Conservation (phyloP, 2,329 filamentous ascomycete genomes). For the Lasiodiplodia sp. region DNA sequence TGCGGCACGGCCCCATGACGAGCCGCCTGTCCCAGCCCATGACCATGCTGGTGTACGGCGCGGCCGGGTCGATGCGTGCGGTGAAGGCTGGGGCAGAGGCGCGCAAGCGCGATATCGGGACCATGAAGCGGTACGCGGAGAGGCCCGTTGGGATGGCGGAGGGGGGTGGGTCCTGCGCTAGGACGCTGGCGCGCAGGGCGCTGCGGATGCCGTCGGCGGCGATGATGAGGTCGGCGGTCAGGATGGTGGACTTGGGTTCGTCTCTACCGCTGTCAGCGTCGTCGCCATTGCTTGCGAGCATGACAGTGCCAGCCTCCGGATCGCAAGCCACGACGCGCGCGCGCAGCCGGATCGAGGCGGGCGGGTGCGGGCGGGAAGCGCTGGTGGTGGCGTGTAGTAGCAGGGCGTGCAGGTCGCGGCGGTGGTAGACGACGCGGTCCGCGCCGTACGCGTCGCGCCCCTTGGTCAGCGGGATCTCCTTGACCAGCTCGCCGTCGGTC, state of each 20-base stretch:
- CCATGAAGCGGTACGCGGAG: constrained; percentile 50
- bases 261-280: no score
- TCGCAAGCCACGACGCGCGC: constrained; percentile 38
- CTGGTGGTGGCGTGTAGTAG: constrained; percentile 12
- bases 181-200: constrained; percentile 37
- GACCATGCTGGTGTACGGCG: constrained; percentile 56
- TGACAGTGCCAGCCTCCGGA: constrained; percentile 10
- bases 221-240: constrained; percentile 13
- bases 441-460: constrained; percentile 45
- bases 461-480: constrained; percentile 41
- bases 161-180: constrained; percentile 30
- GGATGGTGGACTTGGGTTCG: neutral
- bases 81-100: constrained; percentile 35
- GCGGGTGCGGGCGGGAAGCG: neutral
- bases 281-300: constrained; percentile 32
- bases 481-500: constrained; percentile 41
- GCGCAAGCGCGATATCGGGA: constrained; percentile 36
- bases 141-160: constrained; percentile 45
- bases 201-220: constrained; percentile 30
- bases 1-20: constrained; percentile 56
- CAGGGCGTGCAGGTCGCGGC: constrained; percentile 50
- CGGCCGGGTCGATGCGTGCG: constrained; percentile 44
- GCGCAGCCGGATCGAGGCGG: neutral
- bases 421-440: constrained; percentile 51
- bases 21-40: constrained; percentile 51